Evolutionary conservation across 2,329 filamentous ascomycete species (phyloP).

Genomic region (Aurifilum marmelostoma): DNA sequence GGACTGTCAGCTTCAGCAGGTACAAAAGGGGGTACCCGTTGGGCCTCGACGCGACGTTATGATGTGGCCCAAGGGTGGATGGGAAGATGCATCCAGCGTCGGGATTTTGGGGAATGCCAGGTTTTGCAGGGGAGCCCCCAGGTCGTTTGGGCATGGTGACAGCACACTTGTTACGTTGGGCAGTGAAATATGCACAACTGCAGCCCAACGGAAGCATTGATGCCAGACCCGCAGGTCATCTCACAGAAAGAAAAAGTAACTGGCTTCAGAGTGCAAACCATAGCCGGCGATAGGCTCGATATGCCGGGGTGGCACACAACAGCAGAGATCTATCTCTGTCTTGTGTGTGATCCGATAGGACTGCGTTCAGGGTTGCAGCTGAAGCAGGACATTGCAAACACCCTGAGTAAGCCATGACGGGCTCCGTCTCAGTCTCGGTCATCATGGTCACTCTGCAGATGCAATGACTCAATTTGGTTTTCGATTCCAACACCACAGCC

Average conservation of each 20-base stretch:
- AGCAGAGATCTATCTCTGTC: neutral
- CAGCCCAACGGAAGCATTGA: conserved; percentile 31
- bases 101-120: conserved; percentile 7
- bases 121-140: conserved; percentile 26
- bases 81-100: conserved; percentile 2
- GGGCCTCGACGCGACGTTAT: conserved; percentile 27
- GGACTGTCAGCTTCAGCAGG: conserved; percentile 23
- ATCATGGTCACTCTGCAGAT: neutral
- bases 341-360: neutral
- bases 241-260: conserved; percentile 19
- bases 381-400: neutral
- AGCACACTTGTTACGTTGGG: conserved; percentile 28
- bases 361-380: neutral
- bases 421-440: conserved; percentile 2
- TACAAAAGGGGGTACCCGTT: conserved; percentile 20
- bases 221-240: conserved; percentile 29
- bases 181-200: conserved; percentile 27
- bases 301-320: neutral
- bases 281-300: conserved; percentile 21
- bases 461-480: neutral
- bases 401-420: neutral
- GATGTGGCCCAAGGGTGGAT: conserved; percentile 28
- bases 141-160: conserved; percentile 28
- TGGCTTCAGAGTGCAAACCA: conserved; percentile 20
- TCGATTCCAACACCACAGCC: neutral